Evolutionary conservation across 345 rosid genomes (phyloP), one percentile per base, ranked within the genome.

Genomic region (Gossypioides kirkii): DNA sequence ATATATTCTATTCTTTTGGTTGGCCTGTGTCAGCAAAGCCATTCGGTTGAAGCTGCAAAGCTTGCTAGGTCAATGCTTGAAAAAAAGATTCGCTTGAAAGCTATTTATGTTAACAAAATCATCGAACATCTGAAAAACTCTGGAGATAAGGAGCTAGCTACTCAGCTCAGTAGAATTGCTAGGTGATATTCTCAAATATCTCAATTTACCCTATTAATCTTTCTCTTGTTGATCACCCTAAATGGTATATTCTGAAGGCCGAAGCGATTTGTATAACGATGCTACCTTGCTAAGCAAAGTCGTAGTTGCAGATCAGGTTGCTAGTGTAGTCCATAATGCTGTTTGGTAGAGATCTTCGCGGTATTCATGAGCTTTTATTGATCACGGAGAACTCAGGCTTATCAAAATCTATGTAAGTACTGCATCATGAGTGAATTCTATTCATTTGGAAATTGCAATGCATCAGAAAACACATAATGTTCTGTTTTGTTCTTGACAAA

Each of bases 1-100:
- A 76, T 87, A 25, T 82, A 79, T 71, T 82, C 90, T 18, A 65
- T 78, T 75, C 92, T 92, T 63, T 78, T 90, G 64, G 74, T 59
- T 13, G 82, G 88, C 75, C 90, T 63, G 20, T 62, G 67, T 62
- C 46, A 38, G 67, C 23, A n/a, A 62, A 38, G 47, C 67, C 47
- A n/a, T 38, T 62, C 26, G 0, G 47, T n/a, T 38, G 67, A 62
- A 62, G 67, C 67, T n/a, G 67, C 47, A 62, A 62, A 38, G 46
- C 67, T 63, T 38, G 68, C 49, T 41, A 63, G 68, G 16, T 63
- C 49, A 18, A 63, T 63, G 68, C 68, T 63, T 63, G 8, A 63
- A 10, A 63, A n/a, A 41, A 18, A 6, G 43, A 41, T 63, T 38
- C 25, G 16, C 16, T n/a, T 62, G 47, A n/a, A 62, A 62, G 25